Base-by-base conservation (phyloP, 805 yeast genomes). In the Yamadazyma sp. region DNA sequence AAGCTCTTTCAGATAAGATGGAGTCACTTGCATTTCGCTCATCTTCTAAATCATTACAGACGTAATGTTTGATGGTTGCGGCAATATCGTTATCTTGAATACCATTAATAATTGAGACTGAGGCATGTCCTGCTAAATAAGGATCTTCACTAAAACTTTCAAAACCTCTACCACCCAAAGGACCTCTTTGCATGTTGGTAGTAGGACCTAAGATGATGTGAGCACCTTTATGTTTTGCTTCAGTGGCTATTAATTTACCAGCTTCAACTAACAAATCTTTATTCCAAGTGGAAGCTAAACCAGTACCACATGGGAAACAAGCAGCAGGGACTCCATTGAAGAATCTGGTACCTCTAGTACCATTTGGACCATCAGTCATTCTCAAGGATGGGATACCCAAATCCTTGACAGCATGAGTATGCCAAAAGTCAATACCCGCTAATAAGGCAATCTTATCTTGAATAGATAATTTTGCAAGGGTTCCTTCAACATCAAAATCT, bases 71-170 rank as follows among this genome's bases (percentile, higher is more conserved):
- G 47, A 79, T 62, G 18, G 78, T 70, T 9, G 83, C 81, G 31
- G 70, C 70, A 30, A 79, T 58, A 31, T 72, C 65, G 29, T 60
- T 50, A 27, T 57, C 51, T 55, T 80, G 85, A 35, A 80, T 69
- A 28, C 86, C 86, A 27, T 65, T 59, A 38, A 78, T 60, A 26
- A 73, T 56, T 11, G 66, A 53, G 12, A 76, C 65, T 19, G 82
- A 69, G 23, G 61, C 62, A 52, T 38, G 74, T 50, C 73, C 73
- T 3, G 57, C 59, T 41, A 61, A 60, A 27, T 63, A 53, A 4
- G 85, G 85, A 50, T 79, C 85, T 54, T 79, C 85, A 15, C 75
- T 62, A 53, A 73, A 78, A 17, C 77, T 66, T 53, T 79, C 85
- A 47, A 78, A 79, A 1, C 78, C 79, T 38, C 85, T 60, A 14